Percentiles rank a stretch among this genome's conserved stretches.
These are phyloP conservation scores for Aspergillus neotritici DNA, from an alignment of 2,329 filamentous ascomycete genomes.

Conservation along the genomic window DNA sequence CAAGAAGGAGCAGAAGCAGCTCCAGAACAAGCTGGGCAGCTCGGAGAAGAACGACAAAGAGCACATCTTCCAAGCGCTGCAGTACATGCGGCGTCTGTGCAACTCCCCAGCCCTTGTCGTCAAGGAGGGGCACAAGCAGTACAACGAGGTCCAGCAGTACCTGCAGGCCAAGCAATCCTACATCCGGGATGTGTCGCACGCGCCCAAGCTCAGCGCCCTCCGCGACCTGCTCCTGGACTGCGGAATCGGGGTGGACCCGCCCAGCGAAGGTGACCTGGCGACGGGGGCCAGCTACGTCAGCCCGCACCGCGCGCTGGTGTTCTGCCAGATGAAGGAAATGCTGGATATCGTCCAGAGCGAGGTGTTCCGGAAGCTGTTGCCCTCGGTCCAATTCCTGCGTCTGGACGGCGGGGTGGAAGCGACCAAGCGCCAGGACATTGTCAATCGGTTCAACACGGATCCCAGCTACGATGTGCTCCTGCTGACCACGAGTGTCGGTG, in stretches of 20 bases:
- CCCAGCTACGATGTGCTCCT: conserved; percentile 93
- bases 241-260: conserved; percentile 75
- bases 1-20: conserved; percentile 83
- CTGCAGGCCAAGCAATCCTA: conserved; percentile 72
- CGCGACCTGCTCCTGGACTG: conserved; percentile 96
- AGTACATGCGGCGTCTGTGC: conserved; percentile 99
- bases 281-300: conserved; percentile 75
- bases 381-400: conserved; percentile 86
- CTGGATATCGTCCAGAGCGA: conserved; percentile 96
- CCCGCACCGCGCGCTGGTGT: conserved; percentile 89
- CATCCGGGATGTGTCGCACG: conserved; percentile 78
- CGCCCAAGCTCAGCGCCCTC: conserved; percentile 85
- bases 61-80: conserved; percentile 97
- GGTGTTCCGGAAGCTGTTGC: conserved; percentile 84
- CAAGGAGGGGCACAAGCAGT: conserved; percentile 87
- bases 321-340: conserved; percentile 99
- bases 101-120: conserved; percentile 95
- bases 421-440: conserved; percentile 89
- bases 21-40: conserved; percentile 74
- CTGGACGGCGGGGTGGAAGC: conserved; percentile 91
- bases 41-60: conserved; percentile 92
- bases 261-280: conserved; percentile 49
- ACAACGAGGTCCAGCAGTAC: conserved; percentile 77
- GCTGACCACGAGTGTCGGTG: conserved; percentile 90
- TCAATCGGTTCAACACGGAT: conserved; percentile 98